These are phyloP conservation scores for Rhizopogon vinicolor DNA, from an alignment of 768 basidiomycete genomes.

Conservation along the genomic window DNA sequence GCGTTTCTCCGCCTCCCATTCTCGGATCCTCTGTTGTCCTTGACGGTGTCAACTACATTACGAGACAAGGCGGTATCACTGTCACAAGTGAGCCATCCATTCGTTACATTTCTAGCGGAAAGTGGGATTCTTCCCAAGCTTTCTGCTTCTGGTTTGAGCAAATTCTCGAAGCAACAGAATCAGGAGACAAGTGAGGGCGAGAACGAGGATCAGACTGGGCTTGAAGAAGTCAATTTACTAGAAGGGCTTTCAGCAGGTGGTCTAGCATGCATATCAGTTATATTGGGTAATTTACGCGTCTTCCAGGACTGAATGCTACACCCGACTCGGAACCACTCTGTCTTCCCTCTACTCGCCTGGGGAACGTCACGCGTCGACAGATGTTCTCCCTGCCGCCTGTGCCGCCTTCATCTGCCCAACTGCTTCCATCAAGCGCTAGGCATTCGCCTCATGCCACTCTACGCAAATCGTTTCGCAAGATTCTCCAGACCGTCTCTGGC, in stretches of 20 bases:
- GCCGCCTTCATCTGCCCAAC: constrained; percentile 31
- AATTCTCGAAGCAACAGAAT: not conserved
- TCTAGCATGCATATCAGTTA: constrained; percentile 8
- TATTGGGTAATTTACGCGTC: not conserved
- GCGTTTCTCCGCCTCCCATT: constrained; percentile 72
- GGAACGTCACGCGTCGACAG: constrained; percentile 59
- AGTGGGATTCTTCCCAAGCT: constrained; percentile 12
- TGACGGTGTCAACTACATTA: constrained; percentile 85
- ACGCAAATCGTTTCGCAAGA: constrained; percentile 82
- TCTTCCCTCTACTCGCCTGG: constrained; percentile 70
- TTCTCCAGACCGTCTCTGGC: constrained; percentile 73
- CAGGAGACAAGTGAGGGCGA: constrained; percentile 22
- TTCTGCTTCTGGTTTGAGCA: constrained; percentile 2
- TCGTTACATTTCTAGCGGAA: constrained; percentile 23
- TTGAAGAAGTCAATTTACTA: constrained; percentile 67
- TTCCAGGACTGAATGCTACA: constrained; percentile 42
- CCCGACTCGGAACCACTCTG: constrained; percentile 31
- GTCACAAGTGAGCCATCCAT: constrained; percentile 32
- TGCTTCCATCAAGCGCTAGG: constrained; percentile 39
- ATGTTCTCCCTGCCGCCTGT: constrained; percentile 59
- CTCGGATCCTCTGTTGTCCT: constrained; percentile 71
- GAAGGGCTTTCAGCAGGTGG: constrained; percentile 64
- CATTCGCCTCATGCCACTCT: constrained; percentile 60
- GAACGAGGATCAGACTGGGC: constrained; percentile 38
- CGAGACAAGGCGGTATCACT: constrained; percentile 66